Conservation (phyloP, 768 basidiomycete species). For the Glaciozyma antarctica region DNA sequence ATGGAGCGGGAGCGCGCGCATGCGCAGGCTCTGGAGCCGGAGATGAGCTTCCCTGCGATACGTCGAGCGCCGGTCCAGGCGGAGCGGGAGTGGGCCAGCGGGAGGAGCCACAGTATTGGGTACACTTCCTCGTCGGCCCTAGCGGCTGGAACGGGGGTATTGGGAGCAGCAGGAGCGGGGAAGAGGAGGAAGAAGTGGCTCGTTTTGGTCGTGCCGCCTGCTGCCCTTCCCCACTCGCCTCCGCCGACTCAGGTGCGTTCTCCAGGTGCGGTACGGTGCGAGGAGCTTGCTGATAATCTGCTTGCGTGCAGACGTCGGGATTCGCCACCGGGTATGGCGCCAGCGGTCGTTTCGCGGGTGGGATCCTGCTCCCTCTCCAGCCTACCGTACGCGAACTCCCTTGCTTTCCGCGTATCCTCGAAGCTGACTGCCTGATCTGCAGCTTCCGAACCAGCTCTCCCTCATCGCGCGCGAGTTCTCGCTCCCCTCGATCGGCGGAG, state of each 20-base stretch:
- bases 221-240: constrained; percentile 9
- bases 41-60: neutral
- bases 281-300: neutral
- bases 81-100: neutral
- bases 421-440: neutral
- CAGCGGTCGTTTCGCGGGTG: neutral
- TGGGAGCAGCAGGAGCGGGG: neutral
- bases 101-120: neutral
- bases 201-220: constrained; percentile 12
- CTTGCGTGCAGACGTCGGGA: neutral
- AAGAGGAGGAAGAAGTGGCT: constrained; percentile 12
- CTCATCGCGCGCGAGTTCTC: constrained; percentile 74
- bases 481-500: constrained; percentile 63
- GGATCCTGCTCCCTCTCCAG: constrained; percentile 17
- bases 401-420: too few species aligned
- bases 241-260: constrained; percentile 7
- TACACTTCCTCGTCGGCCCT: neutral
- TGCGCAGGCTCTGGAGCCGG: neutral
- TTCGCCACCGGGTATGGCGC: constrained; percentile 13
- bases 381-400: neutral
- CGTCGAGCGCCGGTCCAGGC: neutral
- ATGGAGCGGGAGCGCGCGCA: neutral
- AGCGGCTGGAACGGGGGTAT: neutral
- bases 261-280: neutral
- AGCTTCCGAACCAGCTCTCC: constrained; percentile 68